These are phyloP conservation scores for Papiliotrema nemorosa DNA, from an alignment of 1,284 basidiomycete genomes.

Conservation along the genomic window DNA sequence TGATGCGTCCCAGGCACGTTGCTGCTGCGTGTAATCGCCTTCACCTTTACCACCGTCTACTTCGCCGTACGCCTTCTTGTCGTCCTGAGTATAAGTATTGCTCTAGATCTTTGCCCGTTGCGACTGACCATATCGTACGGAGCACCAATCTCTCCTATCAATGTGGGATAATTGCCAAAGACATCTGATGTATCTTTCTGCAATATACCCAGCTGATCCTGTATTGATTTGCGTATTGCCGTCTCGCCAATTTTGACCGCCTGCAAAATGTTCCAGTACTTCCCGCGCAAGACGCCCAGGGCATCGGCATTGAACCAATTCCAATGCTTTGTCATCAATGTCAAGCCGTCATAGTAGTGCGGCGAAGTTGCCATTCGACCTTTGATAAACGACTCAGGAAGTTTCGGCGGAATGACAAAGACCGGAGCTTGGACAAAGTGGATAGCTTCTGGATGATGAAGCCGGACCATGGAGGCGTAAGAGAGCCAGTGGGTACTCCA, in stretches of 20 bases:
- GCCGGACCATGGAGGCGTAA: constrained; percentile 65
- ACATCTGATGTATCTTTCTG: constrained; percentile 60
- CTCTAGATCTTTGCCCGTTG: neutral
- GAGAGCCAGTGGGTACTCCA: constrained; percentile 73
- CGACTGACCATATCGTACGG: constrained; percentile 73
- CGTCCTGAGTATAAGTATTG: constrained; percentile 52
- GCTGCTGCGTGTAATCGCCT: constrained; percentile 76
- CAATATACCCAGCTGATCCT: constrained; percentile 78
- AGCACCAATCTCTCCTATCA: constrained; percentile 94
- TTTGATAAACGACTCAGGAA: constrained; percentile 61
- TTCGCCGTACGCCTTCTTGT: constrained; percentile 76
- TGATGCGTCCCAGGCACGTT: constrained; percentile 85
- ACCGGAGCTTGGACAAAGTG: constrained; percentile 91
- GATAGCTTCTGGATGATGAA: constrained; percentile 77
- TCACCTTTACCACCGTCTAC: constrained; percentile 68
- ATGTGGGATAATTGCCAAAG: constrained; percentile 72
- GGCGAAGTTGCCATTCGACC: constrained; percentile 74
- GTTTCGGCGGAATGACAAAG: constrained; percentile 66
- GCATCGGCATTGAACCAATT: constrained; percentile 83
- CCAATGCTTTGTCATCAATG: constrained; percentile 73
- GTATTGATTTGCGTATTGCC: constrained; percentile 76
- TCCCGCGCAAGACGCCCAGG: constrained; percentile 72
- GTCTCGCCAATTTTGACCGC: constrained; percentile 66
- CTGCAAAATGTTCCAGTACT: constrained; percentile 62
- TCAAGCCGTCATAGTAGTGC: constrained; percentile 94